Conservation (phyloP, 345 rosid genomes). For the Salix koriyanagi region DNA sequence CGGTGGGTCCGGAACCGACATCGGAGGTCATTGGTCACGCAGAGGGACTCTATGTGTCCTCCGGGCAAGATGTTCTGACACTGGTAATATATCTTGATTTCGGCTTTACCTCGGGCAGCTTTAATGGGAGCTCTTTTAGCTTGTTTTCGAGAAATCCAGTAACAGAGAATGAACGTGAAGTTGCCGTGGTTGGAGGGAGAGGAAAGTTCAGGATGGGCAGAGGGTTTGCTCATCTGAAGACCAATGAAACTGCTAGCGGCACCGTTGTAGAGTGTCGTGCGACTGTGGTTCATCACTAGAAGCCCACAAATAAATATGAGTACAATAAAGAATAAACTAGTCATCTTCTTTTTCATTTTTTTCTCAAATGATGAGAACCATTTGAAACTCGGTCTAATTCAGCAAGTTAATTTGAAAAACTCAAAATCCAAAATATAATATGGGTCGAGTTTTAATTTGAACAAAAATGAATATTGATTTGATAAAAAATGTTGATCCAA, state of each 20-base stretch:
- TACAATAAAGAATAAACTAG: no score
- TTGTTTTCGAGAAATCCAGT: slow-evolving; percentile 22
- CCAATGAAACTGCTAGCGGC: slow-evolving; percentile 23
- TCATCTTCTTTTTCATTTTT: no score
- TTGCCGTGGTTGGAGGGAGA: neutral
- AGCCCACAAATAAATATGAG: neutral
- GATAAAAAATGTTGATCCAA: no score
- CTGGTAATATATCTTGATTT: slow-evolving; percentile 39
- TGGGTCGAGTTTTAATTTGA: no score
- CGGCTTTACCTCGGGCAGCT: slow-evolving; percentile 34
- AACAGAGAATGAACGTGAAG: neutral
- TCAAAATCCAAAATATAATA: no score
- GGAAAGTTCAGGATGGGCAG: neutral
- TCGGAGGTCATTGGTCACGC: slow-evolving; percentile 39
- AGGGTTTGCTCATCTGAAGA: neutral
- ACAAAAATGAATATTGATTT: no score
- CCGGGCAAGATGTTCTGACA: slow-evolving; percentile 19
- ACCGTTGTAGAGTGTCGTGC: slow-evolving; percentile 37
- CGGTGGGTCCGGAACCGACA: slow-evolving; percentile 27
- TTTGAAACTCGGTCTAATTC: no score
- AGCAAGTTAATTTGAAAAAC: no score
- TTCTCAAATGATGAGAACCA: no score
- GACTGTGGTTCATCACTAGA: slow-evolving; percentile 26
- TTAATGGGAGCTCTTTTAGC: slow-evolving; percentile 47
- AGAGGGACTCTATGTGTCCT: slow-evolving; percentile 37